Base-by-base conservation (phyloP, 306 rosid species). In the Quercus suber region DNA sequence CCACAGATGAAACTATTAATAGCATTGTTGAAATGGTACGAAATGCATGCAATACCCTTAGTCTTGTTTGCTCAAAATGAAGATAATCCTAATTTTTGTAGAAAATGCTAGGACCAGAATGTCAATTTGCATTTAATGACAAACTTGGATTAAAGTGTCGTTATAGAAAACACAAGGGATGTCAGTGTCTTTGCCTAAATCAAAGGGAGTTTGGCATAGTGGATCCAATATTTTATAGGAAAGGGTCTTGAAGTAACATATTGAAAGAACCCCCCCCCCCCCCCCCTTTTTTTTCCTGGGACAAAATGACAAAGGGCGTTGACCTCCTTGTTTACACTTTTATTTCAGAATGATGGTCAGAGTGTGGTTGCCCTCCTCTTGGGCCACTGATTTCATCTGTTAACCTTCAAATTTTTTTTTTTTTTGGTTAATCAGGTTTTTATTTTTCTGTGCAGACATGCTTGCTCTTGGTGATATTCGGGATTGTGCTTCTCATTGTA, bases 381-480 rank as follows among this genome's bases (percentile, higher is more conserved):
- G 67, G 25, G 67, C 33, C 14, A 27, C 25, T 60, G 35, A 60
- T 60, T 60, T 67, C 21, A 67, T 33, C 52, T 14, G 25, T 27
- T 12, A 67, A 33, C 52, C 52, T 25, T 43, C 11, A 49, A 73
- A 74, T 8, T 64, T 18, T 25, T 58, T 30, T 67, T 69, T n/a
- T 69, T 41, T 7, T 41, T 41, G 45, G 53, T 33, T 63, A 69
- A 73, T 43, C 81, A 28, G 55, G 3, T 68, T 51, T 17, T 73
- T 23, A 49, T 56, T 23, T 61, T 64, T 75, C 35, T 5, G 35
- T 71, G 78, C 87, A 94, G 98, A 64, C 92, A 30, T 94, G 97
- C 88, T 91, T 94, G 88, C 98, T 94, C 69, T 74, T 89, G 97
- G 98, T 94, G 87, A 94, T 94, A 82, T 92, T 94, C 53, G 98